These are phyloP conservation scores for Desmodesmus armatus DNA, from an alignment of 139 green algal species.

Conservation along the genomic window DNA sequence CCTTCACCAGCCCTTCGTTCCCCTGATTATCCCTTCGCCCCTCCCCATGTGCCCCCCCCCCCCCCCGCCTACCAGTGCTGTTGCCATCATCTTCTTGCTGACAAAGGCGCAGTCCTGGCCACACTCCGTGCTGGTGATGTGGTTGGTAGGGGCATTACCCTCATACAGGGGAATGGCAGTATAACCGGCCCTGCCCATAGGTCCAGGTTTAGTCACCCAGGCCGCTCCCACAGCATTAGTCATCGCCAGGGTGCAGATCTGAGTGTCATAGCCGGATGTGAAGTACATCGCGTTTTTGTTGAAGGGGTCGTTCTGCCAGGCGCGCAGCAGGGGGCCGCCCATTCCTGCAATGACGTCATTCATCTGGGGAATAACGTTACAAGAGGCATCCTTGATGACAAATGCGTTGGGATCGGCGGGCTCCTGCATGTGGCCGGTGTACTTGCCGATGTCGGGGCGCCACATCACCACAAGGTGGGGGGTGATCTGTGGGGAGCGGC, in stretches of 20 bases:
- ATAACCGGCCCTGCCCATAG: too few relatives aligned
- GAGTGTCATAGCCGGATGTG: not conserved
- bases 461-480: conserved; percentile 38
- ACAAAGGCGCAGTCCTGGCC: conserved; percentile 1
- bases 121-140: conserved; percentile 5
- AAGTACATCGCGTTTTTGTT: conserved; percentile 18
- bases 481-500: not conserved
- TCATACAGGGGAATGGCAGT: too few relatives aligned
- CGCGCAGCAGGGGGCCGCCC: not conserved
- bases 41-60: too few relatives aligned
- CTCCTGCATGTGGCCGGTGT: conserved; percentile 28
- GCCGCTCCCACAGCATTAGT: conserved; percentile 9
- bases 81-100: not conserved
- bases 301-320: conserved; percentile 39
- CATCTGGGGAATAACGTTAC: conserved; percentile 2
- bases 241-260: not conserved
- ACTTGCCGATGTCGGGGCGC: conserved; percentile 18
- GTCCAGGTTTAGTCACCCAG: conserved; percentile 8
- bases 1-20: too few relatives aligned
- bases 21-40: too few relatives aligned
- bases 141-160: conserved; percentile 5
- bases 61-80: not conserved
- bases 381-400: not conserved
- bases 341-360: not conserved
- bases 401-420: not conserved